These are phyloP conservation scores for Dipteronia sinensis DNA, from an alignment of 345 rosid species.

Conservation along the genomic window DNA sequence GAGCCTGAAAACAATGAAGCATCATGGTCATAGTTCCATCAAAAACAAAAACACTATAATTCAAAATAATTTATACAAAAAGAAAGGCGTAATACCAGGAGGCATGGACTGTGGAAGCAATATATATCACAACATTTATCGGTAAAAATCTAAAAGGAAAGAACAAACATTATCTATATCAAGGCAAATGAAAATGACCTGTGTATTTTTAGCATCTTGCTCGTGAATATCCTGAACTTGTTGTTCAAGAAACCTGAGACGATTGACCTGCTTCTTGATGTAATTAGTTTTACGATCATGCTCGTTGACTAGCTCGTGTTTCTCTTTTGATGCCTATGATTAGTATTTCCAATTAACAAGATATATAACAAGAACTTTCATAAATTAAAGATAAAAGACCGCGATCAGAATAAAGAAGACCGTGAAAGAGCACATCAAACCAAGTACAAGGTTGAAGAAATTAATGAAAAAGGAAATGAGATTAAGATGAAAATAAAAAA, in stretches of 20 bases:
- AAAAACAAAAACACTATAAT: background rate
- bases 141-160: background rate
- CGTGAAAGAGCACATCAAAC: conserved; percentile 3
- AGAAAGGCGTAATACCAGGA: background rate
- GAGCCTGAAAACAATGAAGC: background rate
- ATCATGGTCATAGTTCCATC: background rate
- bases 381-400: background rate
- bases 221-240: conserved; percentile 76
- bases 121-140: background rate
- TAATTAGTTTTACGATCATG: conserved; percentile 39
- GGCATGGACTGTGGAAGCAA: background rate
- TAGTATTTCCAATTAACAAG: conserved; percentile 23
- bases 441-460: background rate
- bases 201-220: conserved; percentile 68
- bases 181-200: conserved; percentile 47
- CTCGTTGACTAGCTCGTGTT: conserved; percentile 59
- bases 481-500: background rate
- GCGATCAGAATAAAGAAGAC: background rate
- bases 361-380: background rate
- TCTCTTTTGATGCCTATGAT: conserved; percentile 68
- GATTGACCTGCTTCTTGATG: conserved; percentile 47
- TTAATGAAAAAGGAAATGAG: background rate
- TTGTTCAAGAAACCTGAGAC: conserved; percentile 52
- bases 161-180: background rate
- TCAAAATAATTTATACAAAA: background rate